These are phyloP conservation scores for Suillus bovinus DNA, from an alignment of 768 basidiomycete species.

Conservation along the genomic window DNA sequence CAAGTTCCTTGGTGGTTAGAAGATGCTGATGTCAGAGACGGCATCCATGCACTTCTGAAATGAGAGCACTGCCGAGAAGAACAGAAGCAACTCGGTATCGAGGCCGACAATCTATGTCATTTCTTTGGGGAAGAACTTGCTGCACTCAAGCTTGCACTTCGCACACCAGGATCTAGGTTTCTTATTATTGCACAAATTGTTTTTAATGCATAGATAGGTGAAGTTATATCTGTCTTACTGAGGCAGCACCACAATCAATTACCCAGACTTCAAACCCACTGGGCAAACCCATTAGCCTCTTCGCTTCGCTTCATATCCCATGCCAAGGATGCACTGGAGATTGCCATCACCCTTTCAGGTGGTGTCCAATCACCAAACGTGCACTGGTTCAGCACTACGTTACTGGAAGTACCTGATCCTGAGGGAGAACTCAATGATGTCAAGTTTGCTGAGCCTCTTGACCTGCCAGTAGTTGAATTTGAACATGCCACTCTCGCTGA, in stretches of 20 bases:
- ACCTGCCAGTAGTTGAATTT: neutral
- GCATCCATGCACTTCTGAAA: conserved; percentile 34
- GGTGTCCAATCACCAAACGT: neutral
- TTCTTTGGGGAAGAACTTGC: conserved; percentile 36
- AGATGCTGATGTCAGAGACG: conserved; percentile 29
- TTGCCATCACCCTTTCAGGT: conserved; percentile 9
- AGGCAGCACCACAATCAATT: conserved; percentile 8
- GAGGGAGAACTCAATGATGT: neutral
- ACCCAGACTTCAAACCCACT: conserved; percentile 16
- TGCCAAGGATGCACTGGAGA: conserved; percentile 6
- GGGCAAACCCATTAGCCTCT: conserved; percentile 20
- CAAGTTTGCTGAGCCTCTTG: neutral
- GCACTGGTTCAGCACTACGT: conserved; percentile 8
- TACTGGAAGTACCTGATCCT: neutral
- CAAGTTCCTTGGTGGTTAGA: conserved; percentile 33
- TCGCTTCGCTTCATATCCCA: conserved; percentile 11
- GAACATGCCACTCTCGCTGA: conserved; percentile 9
- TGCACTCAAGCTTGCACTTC: conserved; percentile 21
- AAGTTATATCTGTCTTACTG: too few relatives aligned
- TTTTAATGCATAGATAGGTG: too few relatives aligned
- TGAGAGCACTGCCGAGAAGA: conserved; percentile 34
- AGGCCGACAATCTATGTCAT: conserved; percentile 36
- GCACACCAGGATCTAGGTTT: conserved; percentile 14
- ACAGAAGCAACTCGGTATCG: conserved; percentile 20
- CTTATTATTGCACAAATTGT: neutral